Evolutionary conservation across 352 stramenopile genomes (phyloP), one percentile per base, ranked within the genome.

Genomic region (Pelagophyceae sp.): DNA sequence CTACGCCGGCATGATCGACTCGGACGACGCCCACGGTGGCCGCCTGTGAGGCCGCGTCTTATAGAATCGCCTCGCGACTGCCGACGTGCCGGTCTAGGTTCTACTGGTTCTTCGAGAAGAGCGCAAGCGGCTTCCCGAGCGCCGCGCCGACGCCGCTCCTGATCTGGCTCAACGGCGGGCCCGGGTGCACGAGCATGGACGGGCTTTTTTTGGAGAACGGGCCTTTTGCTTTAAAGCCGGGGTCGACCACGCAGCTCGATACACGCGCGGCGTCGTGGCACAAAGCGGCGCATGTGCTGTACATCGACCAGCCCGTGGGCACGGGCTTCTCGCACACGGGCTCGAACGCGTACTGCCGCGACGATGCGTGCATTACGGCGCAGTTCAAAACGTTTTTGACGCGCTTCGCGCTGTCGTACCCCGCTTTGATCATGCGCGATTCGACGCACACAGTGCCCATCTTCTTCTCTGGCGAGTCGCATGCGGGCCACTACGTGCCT

Each of bases 401-500:
- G 38, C 88, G 95, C 77, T 98, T 98, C 76, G 81, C 98, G 70
- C 80, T 90, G 72, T 83, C 92, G 23, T 93, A 98, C 69, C 72
- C 77, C 5, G 81, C 87, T 31, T 82, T 83, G 37, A 83, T 85
- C 35, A 76, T 87, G 23, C 78, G 88, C 87, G 38, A 85, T 84
- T 11, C 60, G 91, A 82, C 86, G 38, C 81, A 78, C 37, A 72
- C n/a, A 45, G 31, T 71, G 20, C 83, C 86, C 45, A 82, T 99
- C 54, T 98, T 93, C 80, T 93, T 99, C 76, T 94, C 96, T 72
- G 95, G 95, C 70, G 95, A 99, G 82, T 97, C 91, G 23, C 94
- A 99, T 83, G 94, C 95, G 0, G 95, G 95, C 0, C 94, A 97
- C 54, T 99, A 96, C 84, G 98, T 99, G 80, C 95, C 95, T 15